These are phyloP conservation scores for Fusarium denticulatum DNA, from an alignment of 2,329 filamentous ascomycete species.

Conservation along the genomic window DNA sequence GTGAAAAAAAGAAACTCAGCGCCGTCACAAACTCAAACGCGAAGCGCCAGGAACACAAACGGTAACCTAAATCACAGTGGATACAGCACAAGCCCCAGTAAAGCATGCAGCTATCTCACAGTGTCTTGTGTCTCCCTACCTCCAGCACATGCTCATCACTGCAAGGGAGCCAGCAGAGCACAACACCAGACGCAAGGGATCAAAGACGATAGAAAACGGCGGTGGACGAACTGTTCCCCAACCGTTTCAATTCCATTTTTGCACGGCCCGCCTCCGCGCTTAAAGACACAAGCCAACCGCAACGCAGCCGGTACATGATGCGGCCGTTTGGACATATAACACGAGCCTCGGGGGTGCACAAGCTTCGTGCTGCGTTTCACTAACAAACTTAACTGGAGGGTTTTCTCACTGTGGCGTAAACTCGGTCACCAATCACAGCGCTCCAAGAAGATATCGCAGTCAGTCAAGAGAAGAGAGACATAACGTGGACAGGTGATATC, in stretches of 20 bases:
- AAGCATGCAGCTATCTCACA: not conserved
- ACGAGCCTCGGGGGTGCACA: not conserved
- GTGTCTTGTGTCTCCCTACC: not conserved
- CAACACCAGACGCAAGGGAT: conserved; percentile 12
- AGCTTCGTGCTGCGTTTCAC: not conserved
- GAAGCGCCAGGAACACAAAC: conserved; percentile 14
- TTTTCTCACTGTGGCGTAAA: not conserved
- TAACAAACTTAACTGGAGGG: not conserved
- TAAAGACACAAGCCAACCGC: not conserved
- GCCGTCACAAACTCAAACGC: not conserved
- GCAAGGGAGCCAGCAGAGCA: conserved; percentile 5
- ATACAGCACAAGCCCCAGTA: not conserved
- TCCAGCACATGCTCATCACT: not conserved
- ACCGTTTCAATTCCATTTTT: not conserved
- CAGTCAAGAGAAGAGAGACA: not conserved
- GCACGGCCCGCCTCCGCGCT: not conserved
- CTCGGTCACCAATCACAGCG: not conserved
- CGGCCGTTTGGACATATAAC: not conserved
- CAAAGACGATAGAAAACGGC: not conserved
- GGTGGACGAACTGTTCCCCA: not conserved
- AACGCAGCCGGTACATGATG: not conserved
- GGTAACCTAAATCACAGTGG: conserved; percentile 8
- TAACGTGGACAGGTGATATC: not conserved
- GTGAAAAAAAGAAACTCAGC: not conserved
- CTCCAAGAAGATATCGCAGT: not conserved